Base-by-base conservation (phyloP, 257 asterid species). In the Lycium barbarum region DNA sequence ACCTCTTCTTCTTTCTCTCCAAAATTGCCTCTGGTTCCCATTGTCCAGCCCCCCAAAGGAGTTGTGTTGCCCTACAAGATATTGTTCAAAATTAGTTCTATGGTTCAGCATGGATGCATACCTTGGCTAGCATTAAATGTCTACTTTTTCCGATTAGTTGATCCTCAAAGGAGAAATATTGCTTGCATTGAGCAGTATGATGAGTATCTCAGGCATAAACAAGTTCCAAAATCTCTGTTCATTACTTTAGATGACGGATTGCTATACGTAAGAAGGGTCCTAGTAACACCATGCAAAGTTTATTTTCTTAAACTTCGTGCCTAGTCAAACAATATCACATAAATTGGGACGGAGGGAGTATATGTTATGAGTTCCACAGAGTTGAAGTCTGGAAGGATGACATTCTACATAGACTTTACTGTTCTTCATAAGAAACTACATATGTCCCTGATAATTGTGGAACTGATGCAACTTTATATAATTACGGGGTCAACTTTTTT, bases 61-160 rank as follows among this genome's bases (percentile, higher is more conserved):
- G 33, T 58, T 35, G 80, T 65, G 38, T 83, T 96, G 80, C 98
- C 99, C 3, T 95, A 90, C 79, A 86, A 78, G 45, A 62, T 96
- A 72, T 66, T 96, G 81, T 96, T 96, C 57, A 93, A 88, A 91
- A 70, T 94, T 22, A 91, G 96, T 84, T 72, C 88, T 58, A 89
- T 96, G 91, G 94, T 96, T 18, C 99, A 96, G 79, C 90, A 83
- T 40, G 98, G 99, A 72, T 95, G 96, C 70, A 88, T 96, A 49
- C 96, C 98, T 0, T 97, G 99, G 59, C 96, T 94, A 11, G 86
- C 88, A 35, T 88, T 96, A 9, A 90, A 92, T 76, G 17, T 45
- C n/a, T 43, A 57, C 5, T 96, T 96, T 88, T 95, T 88, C 83
- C 53, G 15, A 40, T 67, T 90, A 87, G 88, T 93, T 85, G 86